These are phyloP conservation scores for Plenodomus biglobosus DNA, from an alignment of 2,329 filamentous ascomycete species.

Conservation along the genomic window DNA sequence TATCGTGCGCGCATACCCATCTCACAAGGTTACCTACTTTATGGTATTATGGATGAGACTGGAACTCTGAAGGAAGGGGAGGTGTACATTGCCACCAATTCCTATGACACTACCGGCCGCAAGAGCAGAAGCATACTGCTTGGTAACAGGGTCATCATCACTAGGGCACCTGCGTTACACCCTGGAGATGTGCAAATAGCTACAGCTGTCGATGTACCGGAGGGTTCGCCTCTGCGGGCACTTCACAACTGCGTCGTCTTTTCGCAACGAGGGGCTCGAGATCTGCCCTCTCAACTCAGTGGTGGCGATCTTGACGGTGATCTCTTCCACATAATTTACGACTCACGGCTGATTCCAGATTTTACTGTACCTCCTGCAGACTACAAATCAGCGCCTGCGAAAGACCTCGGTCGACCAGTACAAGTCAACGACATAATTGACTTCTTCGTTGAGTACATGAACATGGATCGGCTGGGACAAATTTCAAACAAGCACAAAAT, in stretches of 20 bases:
- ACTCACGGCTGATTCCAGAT: slow-evolving; percentile 54
- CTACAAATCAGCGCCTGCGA: slow-evolving; percentile 62
- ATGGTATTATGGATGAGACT: slow-evolving; percentile 83
- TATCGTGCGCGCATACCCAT: slow-evolving; percentile 77
- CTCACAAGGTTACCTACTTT: slow-evolving; percentile 69
- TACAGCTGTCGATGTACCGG: slow-evolving; percentile 60
- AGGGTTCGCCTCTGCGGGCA: slow-evolving; percentile 59
- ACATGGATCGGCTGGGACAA: slow-evolving; percentile 48
- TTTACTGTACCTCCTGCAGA: slow-evolving; percentile 62
- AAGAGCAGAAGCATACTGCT: slow-evolving; percentile 14
- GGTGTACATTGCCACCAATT: slow-evolving; percentile 65
- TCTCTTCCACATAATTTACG: slow-evolving; percentile 77
- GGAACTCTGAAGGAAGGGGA: slow-evolving; percentile 66
- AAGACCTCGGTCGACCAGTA: slow-evolving; percentile 64
- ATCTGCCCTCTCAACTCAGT: slow-evolving; percentile 75
- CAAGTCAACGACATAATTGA: slow-evolving; percentile 67
- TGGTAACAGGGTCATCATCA: slow-evolving; percentile 60
- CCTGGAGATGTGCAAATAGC: slow-evolving; percentile 77
- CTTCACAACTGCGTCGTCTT: slow-evolving; percentile 78
- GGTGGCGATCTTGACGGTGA: slow-evolving; percentile 87
- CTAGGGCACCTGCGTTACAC: slow-evolving; percentile 78
- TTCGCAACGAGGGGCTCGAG: slow-evolving; percentile 68
- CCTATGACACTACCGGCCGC: slow-evolving; percentile 28
- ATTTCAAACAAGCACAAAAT: slow-evolving; percentile 48
- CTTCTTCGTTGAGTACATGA: slow-evolving; percentile 67